Evolutionary conservation across 148 eudicot genomes (phyloP).

Genomic region (Persicaria tinctoria): DNA sequence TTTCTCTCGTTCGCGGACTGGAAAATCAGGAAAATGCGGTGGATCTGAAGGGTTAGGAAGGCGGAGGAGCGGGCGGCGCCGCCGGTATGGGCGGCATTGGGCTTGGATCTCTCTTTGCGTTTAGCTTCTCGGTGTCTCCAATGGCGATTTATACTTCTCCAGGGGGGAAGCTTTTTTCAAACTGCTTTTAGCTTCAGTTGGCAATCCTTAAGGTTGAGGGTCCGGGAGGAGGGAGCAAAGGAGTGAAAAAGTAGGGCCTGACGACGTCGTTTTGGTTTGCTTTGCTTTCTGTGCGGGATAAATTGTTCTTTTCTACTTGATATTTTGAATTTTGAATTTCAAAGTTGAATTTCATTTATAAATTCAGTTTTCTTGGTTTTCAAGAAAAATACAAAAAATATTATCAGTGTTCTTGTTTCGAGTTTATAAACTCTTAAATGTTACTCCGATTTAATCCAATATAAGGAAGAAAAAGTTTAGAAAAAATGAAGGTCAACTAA

Average conservation of each 20-base stretch:
- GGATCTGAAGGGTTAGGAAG: constrained; percentile 1
- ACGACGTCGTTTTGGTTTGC: constrained; percentile 8
- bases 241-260: background rate
- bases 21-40: background rate
- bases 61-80: constrained; percentile 19
- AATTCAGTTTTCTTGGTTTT: background rate
- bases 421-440: too few species aligned
- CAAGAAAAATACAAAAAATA: too few species aligned
- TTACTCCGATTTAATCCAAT: too few species aligned
- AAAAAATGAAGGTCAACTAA: too few species aligned
- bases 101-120: background rate
- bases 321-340: constrained; percentile 9
- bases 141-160: constrained; percentile 1
- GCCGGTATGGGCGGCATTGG: constrained; percentile 29
- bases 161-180: background rate
- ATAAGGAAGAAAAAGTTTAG: too few species aligned
- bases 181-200: constrained; percentile 11
- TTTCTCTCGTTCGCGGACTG: background rate
- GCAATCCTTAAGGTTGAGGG: background rate
- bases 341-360: constrained; percentile 1
- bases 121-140: background rate
- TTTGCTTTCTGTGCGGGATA: constrained; percentile 5
- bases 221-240: background rate
- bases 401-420: too few species aligned
- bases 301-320: background rate